phyloP scores from a whole-genome alignment of 2,329 filamentous ascomycete genomes.

The Diplocarpon rosae region DNA sequence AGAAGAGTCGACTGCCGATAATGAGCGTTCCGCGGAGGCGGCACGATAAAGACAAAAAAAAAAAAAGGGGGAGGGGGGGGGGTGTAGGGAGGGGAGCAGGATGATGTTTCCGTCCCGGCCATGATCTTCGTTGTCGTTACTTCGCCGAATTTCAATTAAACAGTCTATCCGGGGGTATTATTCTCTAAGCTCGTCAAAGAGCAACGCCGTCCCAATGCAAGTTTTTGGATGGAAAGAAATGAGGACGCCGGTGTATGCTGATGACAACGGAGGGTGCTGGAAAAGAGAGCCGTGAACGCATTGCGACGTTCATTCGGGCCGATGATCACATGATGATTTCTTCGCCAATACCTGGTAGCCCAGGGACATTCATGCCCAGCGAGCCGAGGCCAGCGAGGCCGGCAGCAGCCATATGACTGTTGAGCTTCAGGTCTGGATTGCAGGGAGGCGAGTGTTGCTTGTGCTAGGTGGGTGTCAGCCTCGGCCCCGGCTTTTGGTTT shows the following conservation, averaged over 20 bases:
- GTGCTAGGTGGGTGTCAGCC: slow-evolving; percentile 39
- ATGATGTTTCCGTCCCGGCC: slow-evolving; percentile 10
- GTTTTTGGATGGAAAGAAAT: slow-evolving; percentile 12
- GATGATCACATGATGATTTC: slow-evolving; percentile 33
- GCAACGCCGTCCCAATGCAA: slow-evolving; percentile 24
- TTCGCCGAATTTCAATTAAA: slow-evolving; percentile 17
- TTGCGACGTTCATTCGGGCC: slow-evolving; percentile 3
- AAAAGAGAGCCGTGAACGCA: slow-evolving; percentile 9
- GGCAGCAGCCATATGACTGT: slow-evolving; percentile 25
- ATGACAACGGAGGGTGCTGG: too few species aligned
- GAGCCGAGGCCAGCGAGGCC: slow-evolving; percentile 25
- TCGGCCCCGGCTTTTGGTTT: not conserved
- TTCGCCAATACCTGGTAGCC: slow-evolving; percentile 44
- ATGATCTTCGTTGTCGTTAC: slow-evolving; percentile 4
- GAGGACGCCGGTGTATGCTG: slow-evolving; percentile 12
- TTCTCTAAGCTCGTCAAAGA: slow-evolving; percentile 20
- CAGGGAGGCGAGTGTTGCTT: slow-evolving; percentile 79
- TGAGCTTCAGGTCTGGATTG: slow-evolving; percentile 65
- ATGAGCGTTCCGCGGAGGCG: slow-evolving; percentile 1
- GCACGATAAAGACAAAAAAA: slow-evolving; percentile 2
- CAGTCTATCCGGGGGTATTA: slow-evolving; percentile 25
- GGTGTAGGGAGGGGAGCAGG: not conserved
- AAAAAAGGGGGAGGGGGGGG: slow-evolving; percentile 5
- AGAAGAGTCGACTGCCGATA: not conserved
- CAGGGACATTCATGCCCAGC: slow-evolving; percentile 27